Base-by-base conservation (phyloP, 495 filamentous ascomycete genomes). In the Usnea hakonensis region DNA sequence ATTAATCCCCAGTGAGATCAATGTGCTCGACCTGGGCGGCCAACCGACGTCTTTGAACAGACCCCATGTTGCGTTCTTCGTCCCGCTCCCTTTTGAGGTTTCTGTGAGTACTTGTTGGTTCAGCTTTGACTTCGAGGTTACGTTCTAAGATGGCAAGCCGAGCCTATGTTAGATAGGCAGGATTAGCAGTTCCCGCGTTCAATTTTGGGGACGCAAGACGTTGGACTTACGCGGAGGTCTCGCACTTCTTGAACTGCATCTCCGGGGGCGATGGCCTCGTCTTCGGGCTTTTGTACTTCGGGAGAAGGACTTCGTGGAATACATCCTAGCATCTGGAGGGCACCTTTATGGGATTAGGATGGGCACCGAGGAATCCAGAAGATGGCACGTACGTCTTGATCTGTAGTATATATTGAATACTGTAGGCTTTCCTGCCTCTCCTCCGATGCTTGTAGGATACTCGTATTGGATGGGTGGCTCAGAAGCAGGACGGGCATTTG, bases 241-340 rank as follows among this genome's bases (percentile, higher is more conserved):
- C 36, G 46, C 46, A 61, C 59, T 52, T 61, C 35, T 21, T 43
- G 48, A 5, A 53, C n/a, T 5, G 33, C n/a, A 14, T 61, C 26
- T 17, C 2, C 7, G 23, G 59, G 17, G 28, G n/a, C 38, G n/a
- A 11, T 55, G 9, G 38, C 2, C 5, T 56, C 5, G 26, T 62
- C 0, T 0, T 56, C 52, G 13, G 40, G 7, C 21, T 8, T 32
- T 3, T 37, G 4, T 0, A n/a, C 30, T 26, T 6, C 23, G 19
- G 60, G 53, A 9, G 38, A 62, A 36, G 52, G 38, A 48, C 50
- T 38, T 41, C 44, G 60, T 13, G 52, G 17, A 2, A 56, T 35
- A 38, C 60, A 62, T 5, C 60, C 60, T 0, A 62, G 4, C 53
- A 46, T 56, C 32, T 62, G 60, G 30, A 62, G 26, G 19, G 60